Evolutionary conservation across 2,329 filamentous ascomycete species (phyloP).

Genomic region (Trichoderma arundinaceum): DNA sequence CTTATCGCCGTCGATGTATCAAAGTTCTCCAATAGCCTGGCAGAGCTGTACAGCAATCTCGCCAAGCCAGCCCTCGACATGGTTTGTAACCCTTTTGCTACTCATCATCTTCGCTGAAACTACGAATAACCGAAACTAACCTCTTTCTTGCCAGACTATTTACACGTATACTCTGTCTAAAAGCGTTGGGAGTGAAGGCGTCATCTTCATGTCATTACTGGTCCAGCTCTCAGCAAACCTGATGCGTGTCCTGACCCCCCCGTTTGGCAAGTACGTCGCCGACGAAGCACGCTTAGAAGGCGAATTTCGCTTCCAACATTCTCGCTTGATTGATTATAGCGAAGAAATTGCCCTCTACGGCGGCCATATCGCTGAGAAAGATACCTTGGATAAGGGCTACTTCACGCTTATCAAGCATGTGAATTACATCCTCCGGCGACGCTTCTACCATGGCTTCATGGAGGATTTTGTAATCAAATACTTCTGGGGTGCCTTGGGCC

Average conservation of each 20-base stretch:
- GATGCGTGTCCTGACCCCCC: conserved; percentile 93
- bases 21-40: conserved; percentile 93
- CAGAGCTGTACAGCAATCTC: conserved; percentile 93
- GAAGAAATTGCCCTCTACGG: conserved; percentile 93
- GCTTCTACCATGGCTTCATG: conserved; percentile 99
- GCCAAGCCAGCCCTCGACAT: conserved; percentile 95
- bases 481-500: conserved; percentile 93
- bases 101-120: background rate
- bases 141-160: conserved; percentile 61
- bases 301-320: conserved; percentile 95
- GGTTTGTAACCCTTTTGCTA: conserved; percentile 51
- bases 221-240: conserved; percentile 91
- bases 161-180: conserved; percentile 94
- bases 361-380: conserved; percentile 92
- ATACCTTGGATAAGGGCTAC: conserved; percentile 96
- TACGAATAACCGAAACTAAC: conserved; percentile 36
- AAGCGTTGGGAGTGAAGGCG: conserved; percentile 92
- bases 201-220: conserved; percentile 92
- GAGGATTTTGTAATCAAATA: conserved; percentile 99
- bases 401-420: conserved; percentile 99
- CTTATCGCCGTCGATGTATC: conserved; percentile 96
- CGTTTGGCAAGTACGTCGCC: conserved; percentile 96
- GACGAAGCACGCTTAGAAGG: conserved; percentile 94
- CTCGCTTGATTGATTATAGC: conserved; percentile 90
- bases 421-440: conserved; percentile 86